Base-by-base conservation (phyloP, 2,329 filamentous ascomycete genomes). In the Aureobasidium sp. region DNA sequence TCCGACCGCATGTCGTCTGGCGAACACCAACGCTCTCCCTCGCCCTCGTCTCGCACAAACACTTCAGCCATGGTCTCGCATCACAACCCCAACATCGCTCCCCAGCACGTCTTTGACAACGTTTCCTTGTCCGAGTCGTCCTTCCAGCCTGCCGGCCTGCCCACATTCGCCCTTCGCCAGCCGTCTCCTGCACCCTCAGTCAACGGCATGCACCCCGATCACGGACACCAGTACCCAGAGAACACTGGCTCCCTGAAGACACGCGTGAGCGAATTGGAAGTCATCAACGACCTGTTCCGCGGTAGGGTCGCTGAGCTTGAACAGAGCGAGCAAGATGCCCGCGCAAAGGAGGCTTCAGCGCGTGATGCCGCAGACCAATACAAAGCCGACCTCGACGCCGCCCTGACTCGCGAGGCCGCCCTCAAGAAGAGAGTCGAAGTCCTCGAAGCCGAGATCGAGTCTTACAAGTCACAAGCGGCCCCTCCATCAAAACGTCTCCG, bases 211-310 rank as follows among this genome's bases (percentile, higher is more conserved):
- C 81, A 85, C 64, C 78, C 86, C 60, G 89, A 92, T 61, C 79
- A 84, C 4, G 84, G 88, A 0, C 87, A 90, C 69, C 87, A 86
- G 3, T 90, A 90, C 71, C 89, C 96, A 69, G 86, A 89, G 63
- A 84, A 87, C 63, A 96, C 95, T 72, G 89, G 89, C 5, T 87
- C 86, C 54, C 80, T 97, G n/a, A 95, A 95, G 76, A 99, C 94
- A 0, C 86, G 94, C 43, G 93, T 99, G 35, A 94, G 87, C 67
- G 94, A 99, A 73, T 81, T 99, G 25, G 94, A 99, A 71, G 83
- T 99, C 57, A 96, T 99, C 78, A 96, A 85, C 68, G 82, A 86
- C 58, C 74, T 89, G 21, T 89, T 88, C 71, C 76, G 78, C 47
- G 86, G 87, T 63, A 75, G 77, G 11, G 84, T 96, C 42, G 74